Evolutionary conservation across 345 rosid genomes (phyloP).

Genomic region (Eucalyptus lansdowneana): DNA sequence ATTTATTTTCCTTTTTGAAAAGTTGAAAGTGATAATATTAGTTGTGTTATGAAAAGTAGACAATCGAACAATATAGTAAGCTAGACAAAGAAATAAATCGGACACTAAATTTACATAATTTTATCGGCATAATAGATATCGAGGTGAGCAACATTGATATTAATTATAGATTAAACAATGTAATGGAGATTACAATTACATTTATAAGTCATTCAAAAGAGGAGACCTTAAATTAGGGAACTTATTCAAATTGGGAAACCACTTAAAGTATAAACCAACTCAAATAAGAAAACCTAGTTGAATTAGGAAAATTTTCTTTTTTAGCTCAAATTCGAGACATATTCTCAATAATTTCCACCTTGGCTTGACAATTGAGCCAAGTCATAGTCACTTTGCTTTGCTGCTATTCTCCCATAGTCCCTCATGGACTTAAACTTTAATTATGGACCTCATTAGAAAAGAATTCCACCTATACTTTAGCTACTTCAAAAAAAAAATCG

Average conservation of each 20-base stretch:
- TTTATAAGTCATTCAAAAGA: not conserved
- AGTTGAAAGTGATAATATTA: not conserved
- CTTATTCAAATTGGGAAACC: not conserved
- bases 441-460: too few relatives aligned
- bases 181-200: not conserved
- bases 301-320: not conserved
- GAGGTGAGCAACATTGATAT: not conserved
- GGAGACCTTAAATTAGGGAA: not conserved
- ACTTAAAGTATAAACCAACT: not conserved
- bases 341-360: not conserved
- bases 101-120: not conserved
- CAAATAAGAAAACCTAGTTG: too few relatives aligned
- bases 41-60: not conserved
- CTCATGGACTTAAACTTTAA: not conserved
- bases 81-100: too few relatives aligned
- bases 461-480: not conserved
- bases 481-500: not conserved
- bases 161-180: not conserved
- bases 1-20: not conserved
- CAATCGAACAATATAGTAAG: not conserved
- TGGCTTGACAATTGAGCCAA: not conserved
- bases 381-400: too few relatives aligned
- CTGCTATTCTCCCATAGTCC: too few relatives aligned
- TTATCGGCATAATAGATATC: accelerated
- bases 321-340: not conserved